Conservation (phyloP, 306 rosid species). For the Lathyrus sativus region DNA sequence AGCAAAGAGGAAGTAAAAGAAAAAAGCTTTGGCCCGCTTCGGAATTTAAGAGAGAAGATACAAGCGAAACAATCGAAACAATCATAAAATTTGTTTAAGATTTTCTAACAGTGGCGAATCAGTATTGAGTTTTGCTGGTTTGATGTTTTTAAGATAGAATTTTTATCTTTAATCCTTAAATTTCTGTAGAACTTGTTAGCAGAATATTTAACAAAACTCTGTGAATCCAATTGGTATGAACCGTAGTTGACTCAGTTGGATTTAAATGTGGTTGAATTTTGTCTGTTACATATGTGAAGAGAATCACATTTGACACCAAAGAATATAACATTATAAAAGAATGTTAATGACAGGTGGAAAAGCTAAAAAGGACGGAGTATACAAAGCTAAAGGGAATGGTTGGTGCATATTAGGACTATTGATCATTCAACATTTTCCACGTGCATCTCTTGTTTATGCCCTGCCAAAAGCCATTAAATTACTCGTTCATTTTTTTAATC, state of each 20-base stretch:
- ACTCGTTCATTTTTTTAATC: no score
- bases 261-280: no score
- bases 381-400: neutral
- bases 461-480: no score
- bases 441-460: neutral
- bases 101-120: neutral
- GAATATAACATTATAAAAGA: no score
- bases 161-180: no score
- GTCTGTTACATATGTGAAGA: no score
- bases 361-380: neutral
- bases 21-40: slow-evolving; percentile 62
- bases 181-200: no score
- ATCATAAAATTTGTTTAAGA: slow-evolving; percentile 18
- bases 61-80: slow-evolving; percentile 42
- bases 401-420: neutral
- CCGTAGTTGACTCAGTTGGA: no score
- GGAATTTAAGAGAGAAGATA: slow-evolving; percentile 67
- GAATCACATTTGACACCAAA: neutral
- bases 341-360: neutral
- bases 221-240: no score
- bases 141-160: neutral
- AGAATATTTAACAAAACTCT: no score
- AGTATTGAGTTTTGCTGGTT: slow-evolving; percentile 18
- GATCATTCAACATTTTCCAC: neutral
- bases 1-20: slow-evolving; percentile 46